Conservation (phyloP, 169 alveolate genomes). For the Plasmodium malariae region DNA sequence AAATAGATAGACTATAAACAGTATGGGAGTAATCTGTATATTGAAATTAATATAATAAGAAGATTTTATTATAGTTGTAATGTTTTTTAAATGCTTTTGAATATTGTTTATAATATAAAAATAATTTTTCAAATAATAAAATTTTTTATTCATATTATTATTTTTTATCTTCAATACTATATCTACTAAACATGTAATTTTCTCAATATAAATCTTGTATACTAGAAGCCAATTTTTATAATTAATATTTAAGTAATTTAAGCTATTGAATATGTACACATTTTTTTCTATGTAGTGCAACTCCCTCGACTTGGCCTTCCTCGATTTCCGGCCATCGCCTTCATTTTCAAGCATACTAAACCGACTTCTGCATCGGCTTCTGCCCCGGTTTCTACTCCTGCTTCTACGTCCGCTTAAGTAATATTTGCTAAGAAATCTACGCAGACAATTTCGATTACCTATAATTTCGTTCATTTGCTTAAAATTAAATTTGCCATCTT, state of each 20-base stretch:
- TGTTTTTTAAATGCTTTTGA: slow-evolving; percentile 33
- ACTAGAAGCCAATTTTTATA: slow-evolving; percentile 74
- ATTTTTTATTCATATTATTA: slow-evolving; percentile 35
- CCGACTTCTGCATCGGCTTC: no score
- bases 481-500: slow-evolving; percentile 24
- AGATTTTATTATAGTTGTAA: slow-evolving; percentile 45
- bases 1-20: slow-evolving; percentile 58
- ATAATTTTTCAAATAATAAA: slow-evolving; percentile 37
- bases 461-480: slow-evolving; percentile 48
- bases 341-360: no score
- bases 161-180: slow-evolving; percentile 50
- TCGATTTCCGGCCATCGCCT: background rate
- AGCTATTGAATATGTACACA: slow-evolving; percentile 59
- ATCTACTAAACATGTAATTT: slow-evolving; percentile 58
- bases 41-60: slow-evolving; percentile 68
- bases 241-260: slow-evolving; percentile 67
- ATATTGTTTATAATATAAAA: slow-evolving; percentile 64
- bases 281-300: slow-evolving; percentile 20
- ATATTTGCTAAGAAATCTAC: slow-evolving; percentile 19
- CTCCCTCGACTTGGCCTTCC: background rate
- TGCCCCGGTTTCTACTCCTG: background rate
- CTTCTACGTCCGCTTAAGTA: slow-evolving; percentile 16
- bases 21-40: slow-evolving; percentile 65
- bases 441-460: slow-evolving; percentile 6
- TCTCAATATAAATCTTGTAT: slow-evolving; percentile 58